Base-by-base conservation (phyloP, 2,329 filamentous ascomycete species). In the Hypoxylon sp. region DNA sequence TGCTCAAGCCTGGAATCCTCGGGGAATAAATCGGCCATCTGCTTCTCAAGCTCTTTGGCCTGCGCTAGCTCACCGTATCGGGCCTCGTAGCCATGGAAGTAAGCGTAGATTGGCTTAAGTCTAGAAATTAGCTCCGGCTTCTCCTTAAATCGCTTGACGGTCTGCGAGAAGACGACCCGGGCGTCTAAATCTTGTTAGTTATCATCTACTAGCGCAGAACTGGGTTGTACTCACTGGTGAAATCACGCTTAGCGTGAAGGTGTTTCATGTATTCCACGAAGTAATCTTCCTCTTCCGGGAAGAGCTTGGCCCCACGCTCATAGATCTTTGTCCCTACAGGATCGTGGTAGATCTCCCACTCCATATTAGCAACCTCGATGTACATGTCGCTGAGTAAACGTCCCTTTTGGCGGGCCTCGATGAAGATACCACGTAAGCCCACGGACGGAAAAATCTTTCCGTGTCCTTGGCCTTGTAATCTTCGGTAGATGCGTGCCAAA, bases 251-350 rank as follows among this genome's bases (percentile, higher is more conserved):
- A 8, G 89, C 88, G 64, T 97, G 89, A 52, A 99, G 77, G 71
- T 96, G 94, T 75, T 96, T 97, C 63, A 99, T 79, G 70, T 99
- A 97, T 71, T 97, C 92, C 41, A 99, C 81, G 57, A 95, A 91
- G 72, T 97, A 97, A 50, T 86, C 81, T 69, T 96, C 92, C 65
- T 97, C 93, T 37, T 95, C 90, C 0, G 93, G 93, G 67, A 97
- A 99, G 8, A 99, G 78, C 67, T 91, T 94, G 58, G 93, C 86
- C 13, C 94, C 94, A 34, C 93, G 88, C 69, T 99, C 94, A 61
- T 97, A 96, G 53, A 99, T 97, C 74, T 94, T 97, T 31, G 89
- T 90, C 1, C 92, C 93, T 0, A 94, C 90, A 0, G 87, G 83
- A 64, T 97, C 94, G 67, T 96, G 94, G 72, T 99, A 99, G 61